Conservation (phyloP, 2,329 filamentous ascomycete species). For the Drechslerella dactyloides region DNA sequence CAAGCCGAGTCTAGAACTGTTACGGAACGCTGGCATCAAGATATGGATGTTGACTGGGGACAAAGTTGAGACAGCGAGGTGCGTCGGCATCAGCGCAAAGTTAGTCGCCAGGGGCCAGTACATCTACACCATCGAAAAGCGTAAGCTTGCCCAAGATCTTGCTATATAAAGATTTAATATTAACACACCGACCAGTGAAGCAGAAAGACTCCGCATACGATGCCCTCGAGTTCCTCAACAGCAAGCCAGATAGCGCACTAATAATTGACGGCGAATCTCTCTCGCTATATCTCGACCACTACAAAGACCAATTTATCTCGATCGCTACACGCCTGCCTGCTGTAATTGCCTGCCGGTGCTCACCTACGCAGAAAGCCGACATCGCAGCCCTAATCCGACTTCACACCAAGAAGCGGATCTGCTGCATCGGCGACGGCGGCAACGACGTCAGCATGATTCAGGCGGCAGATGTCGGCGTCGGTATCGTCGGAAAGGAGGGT, state of each 20-base stretch:
- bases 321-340: constrained; percentile 85
- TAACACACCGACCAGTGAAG: constrained; percentile 63
- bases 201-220: constrained; percentile 85
- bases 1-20: constrained; percentile 89
- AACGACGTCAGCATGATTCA: constrained; percentile 99
- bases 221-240: constrained; percentile 83
- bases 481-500: constrained; percentile 97
- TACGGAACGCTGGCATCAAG: constrained; percentile 96
- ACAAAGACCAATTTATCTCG: constrained; percentile 83
- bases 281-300: constrained; percentile 79
- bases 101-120: constrained; percentile 91
- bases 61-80: constrained; percentile 96
- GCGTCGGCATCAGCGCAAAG: constrained; percentile 93
- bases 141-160: constrained; percentile 54
- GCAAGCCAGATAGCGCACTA: constrained; percentile 81
- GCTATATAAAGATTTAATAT: constrained; percentile 5
- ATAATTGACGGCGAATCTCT: constrained; percentile 95
- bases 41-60: constrained; percentile 99
- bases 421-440: constrained; percentile 96
- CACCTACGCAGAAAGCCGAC: constrained; percentile 95
- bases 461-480: constrained; percentile 94
- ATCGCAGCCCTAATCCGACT: constrained; percentile 87
- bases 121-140: constrained; percentile 88
- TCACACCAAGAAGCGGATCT: constrained; percentile 91
- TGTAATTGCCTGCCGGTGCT: constrained; percentile 95